Evolutionary conservation across 352 stramenopile genomes (phyloP).

Genomic region (Saprolegnia parasitica): DNA sequence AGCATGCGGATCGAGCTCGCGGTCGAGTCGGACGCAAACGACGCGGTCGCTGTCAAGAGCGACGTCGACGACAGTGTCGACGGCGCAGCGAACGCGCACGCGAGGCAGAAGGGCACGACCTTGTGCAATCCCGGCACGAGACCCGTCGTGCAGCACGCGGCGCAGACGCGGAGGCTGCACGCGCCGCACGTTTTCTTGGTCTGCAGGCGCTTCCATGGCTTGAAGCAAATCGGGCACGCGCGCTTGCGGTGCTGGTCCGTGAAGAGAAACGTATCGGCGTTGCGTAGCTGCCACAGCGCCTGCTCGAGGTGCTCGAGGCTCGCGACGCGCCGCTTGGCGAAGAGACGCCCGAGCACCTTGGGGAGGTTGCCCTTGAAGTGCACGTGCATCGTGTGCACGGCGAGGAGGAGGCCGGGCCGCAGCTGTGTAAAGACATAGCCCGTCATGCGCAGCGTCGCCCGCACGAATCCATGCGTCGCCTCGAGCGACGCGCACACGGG

Average conservation of each 20-base stretch:
- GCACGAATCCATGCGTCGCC: constrained; percentile 19
- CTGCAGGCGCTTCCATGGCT: constrained; percentile 3
- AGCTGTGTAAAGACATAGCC: constrained; percentile 25
- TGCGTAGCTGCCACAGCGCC: constrained; percentile 10
- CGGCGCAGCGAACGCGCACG: constrained; percentile 4
- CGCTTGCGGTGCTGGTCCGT: constrained; percentile 11
- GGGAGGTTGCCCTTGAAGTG: constrained; percentile 23
- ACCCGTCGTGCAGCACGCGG: constrained; percentile 15
- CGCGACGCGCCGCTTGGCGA: constrained; percentile 12
- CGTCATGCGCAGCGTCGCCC: constrained; percentile 5
- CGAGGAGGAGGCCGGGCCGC: constrained; percentile 7
- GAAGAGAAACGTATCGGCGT: neutral
- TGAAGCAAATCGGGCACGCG: constrained; percentile 16
- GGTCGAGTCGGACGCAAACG: constrained; percentile 15
- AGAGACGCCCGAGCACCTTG: neutral
- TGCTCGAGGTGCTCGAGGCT: neutral
- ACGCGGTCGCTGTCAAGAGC: neutral
- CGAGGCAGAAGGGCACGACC: constrained; percentile 16
- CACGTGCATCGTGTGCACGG: constrained; percentile 19
- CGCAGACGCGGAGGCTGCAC: constrained; percentile 16
- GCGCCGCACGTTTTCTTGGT: constrained; percentile 2
- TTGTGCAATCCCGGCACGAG: constrained; percentile 7
- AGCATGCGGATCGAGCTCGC: neutral
- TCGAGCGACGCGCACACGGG: constrained; percentile 15
- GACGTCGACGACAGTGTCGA: constrained; percentile 6